These are phyloP conservation scores for Pneumocystis oryctolagi DNA, from an alignment of 1,139 yeast species.

Conservation along the genomic window DNA sequence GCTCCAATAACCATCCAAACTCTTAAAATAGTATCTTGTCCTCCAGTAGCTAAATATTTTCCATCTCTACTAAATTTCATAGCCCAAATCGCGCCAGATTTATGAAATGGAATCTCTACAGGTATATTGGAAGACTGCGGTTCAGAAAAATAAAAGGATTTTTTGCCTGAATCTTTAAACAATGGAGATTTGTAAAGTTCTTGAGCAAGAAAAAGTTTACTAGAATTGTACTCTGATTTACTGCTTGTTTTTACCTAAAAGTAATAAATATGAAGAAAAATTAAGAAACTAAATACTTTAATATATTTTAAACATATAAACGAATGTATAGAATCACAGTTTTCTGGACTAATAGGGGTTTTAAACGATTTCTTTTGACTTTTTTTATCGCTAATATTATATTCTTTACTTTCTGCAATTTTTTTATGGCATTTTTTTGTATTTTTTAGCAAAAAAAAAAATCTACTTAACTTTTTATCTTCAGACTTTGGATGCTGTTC, in stretches of 20 bases:
- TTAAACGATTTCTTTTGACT: not conserved
- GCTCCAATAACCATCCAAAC: constrained; percentile 72
- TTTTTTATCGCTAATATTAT: not conserved
- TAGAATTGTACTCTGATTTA: not conserved
- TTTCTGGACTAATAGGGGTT: not conserved
- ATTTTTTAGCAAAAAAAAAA: not conserved
- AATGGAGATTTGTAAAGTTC: not conserved
- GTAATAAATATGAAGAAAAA: not conserved
- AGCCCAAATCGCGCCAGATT: constrained; percentile 45
- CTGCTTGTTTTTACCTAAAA: not conserved
- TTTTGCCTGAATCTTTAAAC: not conserved
- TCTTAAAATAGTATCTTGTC: constrained; percentile 50
- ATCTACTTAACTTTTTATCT: not conserved
- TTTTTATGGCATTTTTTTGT: not conserved
- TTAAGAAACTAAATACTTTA: not conserved
- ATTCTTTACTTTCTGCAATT: not conserved
- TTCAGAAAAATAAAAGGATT: not conserved
- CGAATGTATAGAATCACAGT: not conserved
- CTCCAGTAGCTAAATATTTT: constrained; percentile 67
- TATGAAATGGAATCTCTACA: constrained; percentile 11
- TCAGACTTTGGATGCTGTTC: not conserved
- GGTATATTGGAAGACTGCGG: constrained; percentile 2
- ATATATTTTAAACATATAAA: not conserved
- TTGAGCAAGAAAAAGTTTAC: not conserved
- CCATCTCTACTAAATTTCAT: constrained; percentile 69